phyloP scores from a whole-genome alignment of 2,329 filamentous ascomycete genomes.

The Colletotrichum karsti region DNA sequence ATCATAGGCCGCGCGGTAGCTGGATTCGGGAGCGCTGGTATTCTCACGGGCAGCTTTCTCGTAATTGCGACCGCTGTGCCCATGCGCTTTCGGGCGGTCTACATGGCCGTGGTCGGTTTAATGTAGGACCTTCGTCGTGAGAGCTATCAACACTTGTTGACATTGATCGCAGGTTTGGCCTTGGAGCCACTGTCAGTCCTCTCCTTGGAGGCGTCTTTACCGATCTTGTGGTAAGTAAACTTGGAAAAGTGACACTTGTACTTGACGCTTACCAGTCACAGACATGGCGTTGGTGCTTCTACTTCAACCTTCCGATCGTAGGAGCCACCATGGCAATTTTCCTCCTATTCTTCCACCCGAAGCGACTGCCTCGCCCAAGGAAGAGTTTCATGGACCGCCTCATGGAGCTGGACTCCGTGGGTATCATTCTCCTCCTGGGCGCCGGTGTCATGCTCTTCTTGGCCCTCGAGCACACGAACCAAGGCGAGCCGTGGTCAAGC shows the following conservation, averaged over 20 bases:
- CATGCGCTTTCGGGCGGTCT: conserved; percentile 37
- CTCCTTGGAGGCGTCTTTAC: conserved; percentile 46
- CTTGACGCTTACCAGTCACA: conserved; percentile 29
- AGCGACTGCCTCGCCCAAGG: conserved; percentile 34
- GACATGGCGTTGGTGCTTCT: conserved; percentile 31
- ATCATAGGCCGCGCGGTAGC: conserved; percentile 24
- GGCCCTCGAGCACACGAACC: conserved; percentile 56
- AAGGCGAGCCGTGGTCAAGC: conserved; percentile 51
- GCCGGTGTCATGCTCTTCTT: conserved; percentile 55
- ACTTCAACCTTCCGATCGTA: conserved; percentile 36
- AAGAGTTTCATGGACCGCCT: conserved; percentile 34
- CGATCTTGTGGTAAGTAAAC: conserved; percentile 39
- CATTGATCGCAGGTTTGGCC: conserved; percentile 37
- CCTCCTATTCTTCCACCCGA: conserved; percentile 35
- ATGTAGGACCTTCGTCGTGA: conserved; percentile 34
- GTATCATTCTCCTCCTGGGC: conserved; percentile 52
- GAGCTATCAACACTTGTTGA: neutral
- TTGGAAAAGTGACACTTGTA: too few species aligned
- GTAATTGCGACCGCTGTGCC: conserved; percentile 42
- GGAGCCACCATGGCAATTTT: conserved; percentile 38
- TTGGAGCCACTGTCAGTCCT: conserved; percentile 43
- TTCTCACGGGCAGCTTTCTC: conserved; percentile 44
- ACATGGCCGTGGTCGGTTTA: conserved; percentile 41
- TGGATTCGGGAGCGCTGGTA: conserved; percentile 30
- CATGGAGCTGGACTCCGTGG: conserved; percentile 44